A percentile compares a stretch with the other conserved stretches of the same genome.
phyloP scores from a whole-genome alignment of 768 basidiomycete species.

The Trametes meyenii region DNA sequence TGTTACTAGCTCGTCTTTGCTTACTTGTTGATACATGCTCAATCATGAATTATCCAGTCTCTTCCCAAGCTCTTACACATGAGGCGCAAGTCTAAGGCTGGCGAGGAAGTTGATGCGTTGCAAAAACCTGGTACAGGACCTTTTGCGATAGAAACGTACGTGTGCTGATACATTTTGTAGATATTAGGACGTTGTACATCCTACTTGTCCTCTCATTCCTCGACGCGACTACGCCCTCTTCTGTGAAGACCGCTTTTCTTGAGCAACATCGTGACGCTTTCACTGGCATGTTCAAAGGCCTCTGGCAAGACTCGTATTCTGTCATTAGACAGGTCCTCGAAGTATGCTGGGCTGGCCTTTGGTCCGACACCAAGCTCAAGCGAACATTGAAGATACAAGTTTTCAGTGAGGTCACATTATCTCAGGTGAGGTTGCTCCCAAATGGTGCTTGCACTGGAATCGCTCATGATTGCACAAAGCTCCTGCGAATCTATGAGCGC shows the following conservation, averaged over 20 bases:
- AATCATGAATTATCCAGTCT: constrained; percentile 42
- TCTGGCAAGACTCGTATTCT: constrained; percentile 64
- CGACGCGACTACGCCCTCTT: constrained; percentile 45
- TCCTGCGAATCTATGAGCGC: constrained; percentile 77
- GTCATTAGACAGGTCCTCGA: constrained; percentile 70
- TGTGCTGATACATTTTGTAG: constrained; percentile 37
- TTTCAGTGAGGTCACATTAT: constrained; percentile 68
- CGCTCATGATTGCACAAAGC: constrained; percentile 39
- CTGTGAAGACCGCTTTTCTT: constrained; percentile 64
- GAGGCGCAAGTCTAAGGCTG: constrained; percentile 61
- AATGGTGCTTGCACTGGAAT: neutral
- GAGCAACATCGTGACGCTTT: constrained; percentile 72
- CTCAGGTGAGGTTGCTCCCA: constrained; percentile 49
- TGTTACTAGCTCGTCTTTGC: constrained; percentile 24
- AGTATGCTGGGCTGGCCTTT: constrained; percentile 74
- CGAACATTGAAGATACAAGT: constrained; percentile 69
- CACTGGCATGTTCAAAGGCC: constrained; percentile 70
- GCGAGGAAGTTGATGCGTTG: constrained; percentile 43
- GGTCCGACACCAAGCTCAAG: constrained; percentile 73
- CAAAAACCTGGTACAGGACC: constrained; percentile 57
- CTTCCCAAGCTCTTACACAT: constrained; percentile 69
- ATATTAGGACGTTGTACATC: constrained; percentile 79
- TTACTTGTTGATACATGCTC: neutral
- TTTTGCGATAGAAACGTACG: neutral
- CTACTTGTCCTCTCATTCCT: constrained; percentile 77